These are phyloP conservation scores for Hygrophorus pudorinus DNA, from an alignment of 768 basidiomycete genomes.

Conservation along the genomic window DNA sequence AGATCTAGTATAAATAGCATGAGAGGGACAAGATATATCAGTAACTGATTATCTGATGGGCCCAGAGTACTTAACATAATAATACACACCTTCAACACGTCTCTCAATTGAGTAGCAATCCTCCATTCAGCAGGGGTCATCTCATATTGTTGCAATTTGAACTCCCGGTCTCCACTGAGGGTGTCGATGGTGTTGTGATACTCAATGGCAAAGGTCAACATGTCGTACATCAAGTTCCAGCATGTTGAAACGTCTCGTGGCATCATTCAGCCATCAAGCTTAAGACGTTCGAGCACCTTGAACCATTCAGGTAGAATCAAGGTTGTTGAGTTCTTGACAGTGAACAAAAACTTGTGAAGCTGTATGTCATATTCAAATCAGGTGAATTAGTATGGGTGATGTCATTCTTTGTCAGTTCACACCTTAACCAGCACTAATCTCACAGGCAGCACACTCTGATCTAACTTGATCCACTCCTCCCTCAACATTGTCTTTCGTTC, in stretches of 20 bases:
- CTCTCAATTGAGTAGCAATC: conserved; percentile 15
- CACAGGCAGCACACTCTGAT: conserved; percentile 1
- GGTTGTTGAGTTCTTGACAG: conserved; percentile 20
- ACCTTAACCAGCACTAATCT: conserved; percentile 8
- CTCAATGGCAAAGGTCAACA: conserved; percentile 20
- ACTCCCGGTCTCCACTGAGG: too few species aligned
- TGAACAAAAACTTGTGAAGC: conserved; percentile 15
- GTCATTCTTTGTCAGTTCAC: background rate
- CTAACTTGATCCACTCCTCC: too few species aligned
- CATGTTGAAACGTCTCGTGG: conserved; percentile 23
- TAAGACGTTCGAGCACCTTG: conserved; percentile 4
- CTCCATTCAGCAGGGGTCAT: conserved; percentile 16
- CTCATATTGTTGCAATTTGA: conserved; percentile 11
- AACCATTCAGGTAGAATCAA: conserved; percentile 22
- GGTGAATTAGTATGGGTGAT: background rate
- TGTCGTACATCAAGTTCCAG: conserved; percentile 27
- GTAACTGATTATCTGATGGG: too few species aligned
- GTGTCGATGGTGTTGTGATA: conserved; percentile 18
- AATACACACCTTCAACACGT: conserved; percentile 18
- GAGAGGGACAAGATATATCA: background rate
- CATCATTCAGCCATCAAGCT: conserved; percentile 11
- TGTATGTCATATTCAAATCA: conserved; percentile 6
- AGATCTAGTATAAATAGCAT: conserved; percentile 8
- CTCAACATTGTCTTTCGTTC: background rate
- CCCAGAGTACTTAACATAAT: too few species aligned